Base-by-base conservation (phyloP, 116 monocot genomes). In the Iris pallida region DNA sequence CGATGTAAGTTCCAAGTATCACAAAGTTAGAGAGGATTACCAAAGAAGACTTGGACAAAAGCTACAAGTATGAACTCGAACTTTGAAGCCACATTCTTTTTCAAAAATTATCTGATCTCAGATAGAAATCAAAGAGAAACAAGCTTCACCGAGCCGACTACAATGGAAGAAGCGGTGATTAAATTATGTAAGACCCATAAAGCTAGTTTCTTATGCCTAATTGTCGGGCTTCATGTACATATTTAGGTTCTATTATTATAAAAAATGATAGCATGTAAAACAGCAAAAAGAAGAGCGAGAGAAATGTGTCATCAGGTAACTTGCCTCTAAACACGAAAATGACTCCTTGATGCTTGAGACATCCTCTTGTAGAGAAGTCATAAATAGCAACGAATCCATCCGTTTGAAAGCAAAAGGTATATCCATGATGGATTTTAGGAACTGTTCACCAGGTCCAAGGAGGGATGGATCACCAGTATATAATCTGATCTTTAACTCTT, bases 371-470 rank as follows among this genome's bases (percentile, higher is more conserved):
- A 91, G 76, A 51, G 82, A 73, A 62, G 78, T 45, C 92, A 91
- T 96, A 65, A 96, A 89, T 30, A 88, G 66, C 70, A 96, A 71
- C 10, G 72, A 76, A 44, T 92, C 83, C 63, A 97, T 70, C 63
- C 97, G 63, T 65, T 90, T 83, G 62, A 70, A 90, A 55, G 85
- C 83, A 78, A 71, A 85, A 55, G 92, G 87, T 45, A 97, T 85
- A 53, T 88, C 82, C 30, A 92, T 57, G 53, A 97, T 19, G 16
- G 57, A 45, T 63, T 85, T 92, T 16, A 92, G 58, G 47, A 97
- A 89, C 5, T 82, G 82, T 69, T 97, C 92, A 17, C 90, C 92
- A 44, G 82, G 77, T 6, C 92, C 92, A 61, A 92, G 85, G 14
- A 73, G 63, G 16, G 83, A 65, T 20, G 63, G 3, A 9, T 90